A percentile compares a stretch with the other conserved stretches of the same genome.
Conservation (phyloP, 345 rosid genomes). For the Bruguiera sexangula region DNA sequence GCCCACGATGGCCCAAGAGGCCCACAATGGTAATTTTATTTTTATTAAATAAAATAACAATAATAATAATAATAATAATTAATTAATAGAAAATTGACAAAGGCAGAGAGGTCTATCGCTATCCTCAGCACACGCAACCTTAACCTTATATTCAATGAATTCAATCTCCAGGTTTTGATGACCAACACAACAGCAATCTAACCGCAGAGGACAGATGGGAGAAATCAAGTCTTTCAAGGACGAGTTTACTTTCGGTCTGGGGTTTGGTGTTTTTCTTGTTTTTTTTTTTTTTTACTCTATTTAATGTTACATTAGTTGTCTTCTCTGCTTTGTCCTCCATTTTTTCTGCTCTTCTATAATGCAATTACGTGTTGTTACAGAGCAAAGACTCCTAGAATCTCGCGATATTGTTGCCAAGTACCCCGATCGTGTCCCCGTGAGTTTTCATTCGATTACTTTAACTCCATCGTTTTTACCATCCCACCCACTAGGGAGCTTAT, state of each 20-base stretch:
- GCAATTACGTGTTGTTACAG: conserved; percentile 27
- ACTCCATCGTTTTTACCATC: not conserved
- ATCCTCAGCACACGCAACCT: too few species aligned
- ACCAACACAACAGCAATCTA: not conserved
- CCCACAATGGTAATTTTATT: too few species aligned
- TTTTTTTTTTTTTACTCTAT: not conserved
- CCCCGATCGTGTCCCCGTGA: conserved; percentile 65
- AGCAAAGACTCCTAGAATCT: conserved; percentile 55
- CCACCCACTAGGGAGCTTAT: not conserved
- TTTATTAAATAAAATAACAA: too few species aligned
- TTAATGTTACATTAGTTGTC: not conserved
- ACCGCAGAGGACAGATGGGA: conserved; percentile 17
- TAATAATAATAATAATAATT: too few species aligned
- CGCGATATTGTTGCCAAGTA: conserved; percentile 49
- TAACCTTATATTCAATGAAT: too few species aligned
- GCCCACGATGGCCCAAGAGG: too few species aligned
- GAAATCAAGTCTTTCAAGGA: conserved; percentile 47
- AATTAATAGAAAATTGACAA: too few species aligned
- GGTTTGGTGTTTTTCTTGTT: not conserved
- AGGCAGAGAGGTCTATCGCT: too few species aligned
- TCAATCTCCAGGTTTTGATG: too few species aligned
- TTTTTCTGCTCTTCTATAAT: not conserved
- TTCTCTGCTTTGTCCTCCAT: not conserved
- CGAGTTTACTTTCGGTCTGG: conserved; percentile 55
- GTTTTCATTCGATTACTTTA: not conserved